Conservation (phyloP, 1,284 basidiomycete species). For the Marasmius oreades region DNA sequence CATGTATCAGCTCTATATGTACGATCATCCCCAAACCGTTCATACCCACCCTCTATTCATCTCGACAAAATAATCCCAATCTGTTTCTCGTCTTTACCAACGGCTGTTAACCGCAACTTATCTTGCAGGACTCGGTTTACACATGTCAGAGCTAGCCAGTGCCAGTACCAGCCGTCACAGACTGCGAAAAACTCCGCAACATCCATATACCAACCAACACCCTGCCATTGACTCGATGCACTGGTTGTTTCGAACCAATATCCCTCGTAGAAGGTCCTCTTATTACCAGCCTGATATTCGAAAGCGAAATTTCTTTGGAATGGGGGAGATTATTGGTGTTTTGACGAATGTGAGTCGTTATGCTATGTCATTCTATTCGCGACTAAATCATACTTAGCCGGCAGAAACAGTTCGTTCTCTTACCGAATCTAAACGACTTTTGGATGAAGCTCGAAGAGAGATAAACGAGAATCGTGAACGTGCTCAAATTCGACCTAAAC, state of each 20-base stretch:
- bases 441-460: constrained; percentile 74
- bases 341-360: constrained; percentile 60
- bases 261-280: constrained; percentile 59
- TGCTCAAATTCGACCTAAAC: constrained; percentile 65
- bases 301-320: constrained; percentile 71
- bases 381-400: constrained; percentile 43
- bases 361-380: constrained; percentile 3
- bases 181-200: constrained; percentile 9
- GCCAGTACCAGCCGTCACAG: constrained; percentile 4
- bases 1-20: neutral
- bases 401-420: constrained; percentile 74
- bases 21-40: neutral
- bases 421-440: constrained; percentile 67
- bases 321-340: constrained; percentile 74
- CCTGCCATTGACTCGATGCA: constrained; percentile 33
- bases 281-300: constrained; percentile 54
- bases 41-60: neutral
- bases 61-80: neutral
- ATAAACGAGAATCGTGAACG: constrained; percentile 64
- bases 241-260: constrained; percentile 71
- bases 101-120: neutral
- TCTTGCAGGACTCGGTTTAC: neutral
- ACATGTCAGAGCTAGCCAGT: neutral
- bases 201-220: constrained; percentile 6
- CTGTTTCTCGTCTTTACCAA: neutral